Conservation (phyloP, 768 basidiomycete genomes). For the Phlegmacium glaucopus region DNA sequence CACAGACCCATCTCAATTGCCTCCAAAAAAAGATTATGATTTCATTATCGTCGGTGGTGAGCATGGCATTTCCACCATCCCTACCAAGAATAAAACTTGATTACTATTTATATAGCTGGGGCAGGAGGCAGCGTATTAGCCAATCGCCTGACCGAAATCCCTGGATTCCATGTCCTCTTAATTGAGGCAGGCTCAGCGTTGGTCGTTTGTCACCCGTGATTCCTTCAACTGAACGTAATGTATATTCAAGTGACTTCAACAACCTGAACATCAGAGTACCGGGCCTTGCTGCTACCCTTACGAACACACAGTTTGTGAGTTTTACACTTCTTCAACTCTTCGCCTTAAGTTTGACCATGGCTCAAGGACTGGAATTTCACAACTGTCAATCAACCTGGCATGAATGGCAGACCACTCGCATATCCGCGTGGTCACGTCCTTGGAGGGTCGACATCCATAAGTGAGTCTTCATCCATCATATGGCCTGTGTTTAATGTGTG, state of each 20-base stretch:
- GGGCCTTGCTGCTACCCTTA: conserved; percentile 25
- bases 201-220: background rate
- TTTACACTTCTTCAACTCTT: too few species aligned
- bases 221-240: background rate
- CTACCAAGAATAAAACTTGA: background rate
- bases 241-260: too few species aligned
- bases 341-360: conserved; percentile 3
- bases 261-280: conserved; percentile 4
- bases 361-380: conserved; percentile 30
- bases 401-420: conserved; percentile 15
- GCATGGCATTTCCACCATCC: background rate
- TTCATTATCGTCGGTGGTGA: background rate
- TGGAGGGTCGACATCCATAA: conserved; percentile 25
- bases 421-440: conserved; percentile 25
- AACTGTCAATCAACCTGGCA: conserved; percentile 18
- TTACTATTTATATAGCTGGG: background rate
- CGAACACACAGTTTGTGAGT: too few species aligned
- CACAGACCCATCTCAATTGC: too few species aligned
- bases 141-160: background rate
- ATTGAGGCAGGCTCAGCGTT: background rate
- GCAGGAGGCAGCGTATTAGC: too few species aligned
- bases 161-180: background rate
- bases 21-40: background rate
- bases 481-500: background rate
- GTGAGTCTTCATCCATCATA: background rate